These are phyloP conservation scores for Ilyonectria sp. DNA, from an alignment of 2,329 filamentous ascomycete genomes.

Conservation along the genomic window DNA sequence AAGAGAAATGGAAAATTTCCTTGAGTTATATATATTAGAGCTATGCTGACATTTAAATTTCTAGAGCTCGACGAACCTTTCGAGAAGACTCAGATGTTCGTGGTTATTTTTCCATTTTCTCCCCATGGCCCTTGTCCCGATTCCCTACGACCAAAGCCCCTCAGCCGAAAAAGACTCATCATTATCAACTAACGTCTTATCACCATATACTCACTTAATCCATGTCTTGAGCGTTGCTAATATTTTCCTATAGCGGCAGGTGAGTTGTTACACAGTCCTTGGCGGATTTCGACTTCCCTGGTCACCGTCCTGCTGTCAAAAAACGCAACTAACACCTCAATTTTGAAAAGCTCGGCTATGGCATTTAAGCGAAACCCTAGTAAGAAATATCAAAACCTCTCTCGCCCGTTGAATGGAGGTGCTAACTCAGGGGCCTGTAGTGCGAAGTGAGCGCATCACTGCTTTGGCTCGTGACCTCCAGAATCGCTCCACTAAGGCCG, in stretches of 20 bases:
- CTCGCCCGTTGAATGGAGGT: background rate
- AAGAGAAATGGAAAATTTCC: too few species aligned
- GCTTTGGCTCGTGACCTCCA: constrained; percentile 25
- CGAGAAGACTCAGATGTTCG: constrained; percentile 23
- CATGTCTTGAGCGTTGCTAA: background rate
- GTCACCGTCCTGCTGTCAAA: too few species aligned
- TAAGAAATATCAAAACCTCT: background rate
- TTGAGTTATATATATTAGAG: background rate
- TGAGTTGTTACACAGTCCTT: too few species aligned
- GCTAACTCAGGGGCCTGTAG: constrained; percentile 22
- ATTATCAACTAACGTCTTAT: background rate
- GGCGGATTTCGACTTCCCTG: too few species aligned
- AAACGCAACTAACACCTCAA: too few species aligned
- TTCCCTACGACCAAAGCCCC: background rate
- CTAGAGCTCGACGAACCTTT: constrained; percentile 76
- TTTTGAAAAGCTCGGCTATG: background rate
- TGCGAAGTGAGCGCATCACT: constrained; percentile 10
- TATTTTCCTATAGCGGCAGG: background rate
- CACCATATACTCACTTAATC: background rate
- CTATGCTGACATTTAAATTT: background rate
- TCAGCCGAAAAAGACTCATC: too few species aligned
- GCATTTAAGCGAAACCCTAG: background rate
- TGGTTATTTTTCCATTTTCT: background rate
- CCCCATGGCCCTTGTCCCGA: too few species aligned
- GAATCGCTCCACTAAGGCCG: constrained; percentile 26